Base-by-base conservation (phyloP, 345 rosid species). In the Populus davidiana region DNA sequence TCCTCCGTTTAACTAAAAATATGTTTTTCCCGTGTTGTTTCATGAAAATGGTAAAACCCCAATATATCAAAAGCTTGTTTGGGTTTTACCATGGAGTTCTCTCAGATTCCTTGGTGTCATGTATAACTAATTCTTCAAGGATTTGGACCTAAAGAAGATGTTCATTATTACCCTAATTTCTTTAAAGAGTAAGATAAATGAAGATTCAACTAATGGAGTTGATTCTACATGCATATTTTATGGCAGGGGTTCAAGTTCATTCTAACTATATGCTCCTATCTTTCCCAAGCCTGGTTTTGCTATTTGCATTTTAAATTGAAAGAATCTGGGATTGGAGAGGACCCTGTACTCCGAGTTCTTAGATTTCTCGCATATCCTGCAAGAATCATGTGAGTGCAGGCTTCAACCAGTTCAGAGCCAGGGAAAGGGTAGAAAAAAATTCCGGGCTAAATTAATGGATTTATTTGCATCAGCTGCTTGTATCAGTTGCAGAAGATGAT, bases 31-130 rank as follows among this genome's bases (percentile, higher is more conserved):
- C 7, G 35, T 75, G 44, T 62, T 67, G 31, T 69, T 47, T 47
- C 84, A 73, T 61, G 38, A 69, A 47, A 67, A 77, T 72, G 71
- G 75, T 49, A 77, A 62, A 44, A 74, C 68, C 65, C 67, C 47
- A 43, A 3, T 11, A 33, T 73, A 71, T 7, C 21, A 61, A 74
- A 75, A 62, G 44, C 59, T 33, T 12, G 52, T 7, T 17, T 17
- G 49, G 70, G 61, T 43, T 72, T 56, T 41, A 17, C 76, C 38
- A 11, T 1, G 27, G 25, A 16, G 52, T 36, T 12, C 23, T 73
- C 38, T 17, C n/a, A 10, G 21, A 36, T 67, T 67, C 43, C 21
- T 67, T 21, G 6, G 38, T 18, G 41, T n/a, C 43, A 3, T 67
- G 38, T 67, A 8, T 18, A 4, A 18, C 36, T 7, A 4, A 9